Evolutionary conservation across 140 eudicot genomes (phyloP).

Genomic region (Flaveria floridana): DNA sequence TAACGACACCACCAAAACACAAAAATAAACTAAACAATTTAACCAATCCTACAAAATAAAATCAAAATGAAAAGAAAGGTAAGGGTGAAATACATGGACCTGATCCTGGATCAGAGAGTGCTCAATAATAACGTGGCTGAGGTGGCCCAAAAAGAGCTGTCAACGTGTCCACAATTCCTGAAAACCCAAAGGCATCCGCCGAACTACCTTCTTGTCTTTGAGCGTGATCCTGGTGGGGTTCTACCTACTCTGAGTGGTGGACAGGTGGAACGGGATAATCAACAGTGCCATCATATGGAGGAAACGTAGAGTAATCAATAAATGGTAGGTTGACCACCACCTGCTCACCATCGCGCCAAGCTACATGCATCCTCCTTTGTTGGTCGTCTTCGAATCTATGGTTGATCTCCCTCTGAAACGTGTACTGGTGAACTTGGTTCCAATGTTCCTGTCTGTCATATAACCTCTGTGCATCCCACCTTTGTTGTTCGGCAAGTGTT

Average conservation of each 20-base stretch:
- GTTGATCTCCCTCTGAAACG: neutral
- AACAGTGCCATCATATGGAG: neutral
- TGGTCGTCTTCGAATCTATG: neutral
- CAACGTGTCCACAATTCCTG: neutral
- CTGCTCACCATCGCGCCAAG: neutral
- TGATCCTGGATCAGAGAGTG: too few relatives aligned
- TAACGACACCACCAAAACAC: too few relatives aligned
- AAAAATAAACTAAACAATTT: too few relatives aligned
- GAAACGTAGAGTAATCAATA: neutral
- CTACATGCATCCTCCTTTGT: neutral
- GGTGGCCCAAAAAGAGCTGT: neutral
- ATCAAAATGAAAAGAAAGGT: too few relatives aligned
- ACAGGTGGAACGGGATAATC: neutral
- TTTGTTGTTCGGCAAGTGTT: neutral
- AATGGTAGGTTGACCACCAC: neutral
- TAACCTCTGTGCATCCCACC: neutral
- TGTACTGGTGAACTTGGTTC: neutral
- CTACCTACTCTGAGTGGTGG: neutral
- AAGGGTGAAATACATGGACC: too few relatives aligned
- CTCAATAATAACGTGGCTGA: too few relatives aligned
- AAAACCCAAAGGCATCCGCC: neutral
- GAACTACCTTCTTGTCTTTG: neutral
- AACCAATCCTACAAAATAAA: too few relatives aligned
- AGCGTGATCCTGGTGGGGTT: neutral
- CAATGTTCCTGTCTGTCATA: neutral